phyloP scores from a whole-genome alignment of 73 alveolate genomes.

The Paraurostyla sp. region DNA sequence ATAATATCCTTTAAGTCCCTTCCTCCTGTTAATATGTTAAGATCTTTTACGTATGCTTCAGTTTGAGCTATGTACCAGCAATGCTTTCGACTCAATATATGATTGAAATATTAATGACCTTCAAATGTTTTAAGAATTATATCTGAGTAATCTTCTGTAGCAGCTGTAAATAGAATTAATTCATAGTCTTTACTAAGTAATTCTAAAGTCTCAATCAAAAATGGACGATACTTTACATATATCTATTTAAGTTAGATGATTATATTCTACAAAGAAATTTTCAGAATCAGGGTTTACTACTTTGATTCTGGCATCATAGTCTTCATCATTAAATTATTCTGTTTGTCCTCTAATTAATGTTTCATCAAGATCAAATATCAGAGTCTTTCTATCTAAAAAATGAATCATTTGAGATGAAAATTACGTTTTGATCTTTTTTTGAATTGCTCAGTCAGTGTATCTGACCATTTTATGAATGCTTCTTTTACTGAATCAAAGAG shows the following conservation, averaged over 20 bases:
- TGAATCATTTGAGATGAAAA: neutral
- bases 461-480: neutral
- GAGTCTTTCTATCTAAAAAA: conserved; percentile 52
- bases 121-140: conserved; percentile 50
- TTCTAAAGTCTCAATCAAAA: neutral
- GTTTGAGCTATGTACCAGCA: conserved; percentile 18
- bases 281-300: conserved; percentile 2
- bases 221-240: conserved; percentile 56
- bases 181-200: conserved; percentile 39
- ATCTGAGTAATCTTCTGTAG: conserved; percentile 43
- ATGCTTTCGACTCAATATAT: conserved; percentile 26
- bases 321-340: neutral
- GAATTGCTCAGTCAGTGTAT: neutral
- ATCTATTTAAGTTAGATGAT: neutral
- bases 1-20: conserved; percentile 69
- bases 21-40: conserved; percentile 6
- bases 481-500: neutral
- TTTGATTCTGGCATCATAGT: neutral
- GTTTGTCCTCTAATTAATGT: conserved; percentile 55
- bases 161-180: conserved; percentile 62
- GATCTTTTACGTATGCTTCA: conserved; percentile 48
- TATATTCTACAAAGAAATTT: conserved; percentile 13
- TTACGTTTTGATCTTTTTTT: conserved; percentile 23
- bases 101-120: conserved; percentile 42
- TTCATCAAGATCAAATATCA: conserved; percentile 68